phyloP scores from a whole-genome alignment of 768 basidiomycete genomes.

The Imleria badia region DNA sequence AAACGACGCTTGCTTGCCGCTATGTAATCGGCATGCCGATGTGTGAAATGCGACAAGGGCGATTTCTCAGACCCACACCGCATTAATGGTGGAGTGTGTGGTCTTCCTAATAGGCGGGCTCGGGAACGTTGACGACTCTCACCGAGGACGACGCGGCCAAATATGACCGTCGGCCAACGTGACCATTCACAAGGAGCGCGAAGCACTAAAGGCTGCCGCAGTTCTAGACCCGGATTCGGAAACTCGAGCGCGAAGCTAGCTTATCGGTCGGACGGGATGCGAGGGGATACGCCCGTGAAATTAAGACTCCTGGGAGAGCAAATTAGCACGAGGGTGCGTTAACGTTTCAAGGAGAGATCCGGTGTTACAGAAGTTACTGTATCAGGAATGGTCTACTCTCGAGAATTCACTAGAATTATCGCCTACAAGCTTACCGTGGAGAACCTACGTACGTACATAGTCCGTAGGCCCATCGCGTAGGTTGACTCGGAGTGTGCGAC shows the following conservation, averaged over 20 bases:
- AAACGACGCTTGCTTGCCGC: background rate
- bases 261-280: conserved; percentile 3
- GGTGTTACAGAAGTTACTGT: conserved; percentile 1
- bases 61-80: background rate
- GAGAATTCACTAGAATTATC: background rate
- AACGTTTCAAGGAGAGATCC: conserved; percentile 23
- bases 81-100: background rate
- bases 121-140: background rate
- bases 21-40: background rate
- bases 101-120: background rate
- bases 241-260: background rate
- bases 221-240: background rate
- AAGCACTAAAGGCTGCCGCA: background rate
- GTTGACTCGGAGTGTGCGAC: background rate
- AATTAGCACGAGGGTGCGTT: background rate
- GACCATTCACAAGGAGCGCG: background rate
- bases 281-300: conserved; percentile 1
- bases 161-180: background rate
- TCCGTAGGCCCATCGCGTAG: background rate
- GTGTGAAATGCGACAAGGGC: background rate
- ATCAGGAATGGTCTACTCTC: background rate
- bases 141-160: background rate
- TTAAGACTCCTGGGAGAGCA: conserved; percentile 7
- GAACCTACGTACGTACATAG: background rate
- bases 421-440: background rate